Evolutionary conservation across 208 protist genomes (phyloP), one percentile per base, ranked within the genome.

Genomic region (Crithidia fasciculata): DNA sequence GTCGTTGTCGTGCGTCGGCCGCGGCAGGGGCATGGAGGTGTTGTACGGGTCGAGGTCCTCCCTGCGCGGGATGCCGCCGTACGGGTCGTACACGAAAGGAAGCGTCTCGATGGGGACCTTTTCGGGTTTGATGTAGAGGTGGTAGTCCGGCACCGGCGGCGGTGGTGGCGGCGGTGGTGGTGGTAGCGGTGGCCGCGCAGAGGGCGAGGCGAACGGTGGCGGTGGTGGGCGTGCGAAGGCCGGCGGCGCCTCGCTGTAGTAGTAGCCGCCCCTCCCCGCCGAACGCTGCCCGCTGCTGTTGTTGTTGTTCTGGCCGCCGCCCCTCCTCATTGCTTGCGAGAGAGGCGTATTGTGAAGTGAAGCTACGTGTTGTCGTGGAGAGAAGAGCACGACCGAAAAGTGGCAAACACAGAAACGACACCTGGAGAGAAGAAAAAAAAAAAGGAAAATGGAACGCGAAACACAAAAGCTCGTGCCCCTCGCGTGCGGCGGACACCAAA

Each of bases 1-100:
- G 64, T 83, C 77, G 47, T 62, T 8, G 16, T 66, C 43, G 58
- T 78, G 49, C 41, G 58, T 45, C 41, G 39, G 59, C 15, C 18
- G 61, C 18, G 62, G 65, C 47, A 39, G 56, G n/a, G 49, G 59
- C 49, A 40, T 37, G 8, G 67, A 28, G 18, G 82, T 69, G 70
- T 76, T 76, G 69, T 68, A 57, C 5, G 62, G 52, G 37, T 83
- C 78, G 3, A 56, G 50, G 66, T 84, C 83, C 56, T 88, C 83
- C 2, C 69, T 54, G 4, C 83, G 80, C 28, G 83, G 83, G 37
- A 82, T 5, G 39, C 83, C 83, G 47, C 83, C 83, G 63, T 88
- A 88, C 39, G 83, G 79, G 66, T 88, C 83, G 69, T 76, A 81
- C 41, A 76, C 45, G 61, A 62, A 75, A 5, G 66, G 65, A 5